Evolutionary conservation across 2,329 filamentous ascomycete species (phyloP), one percentile per base, ranked within the genome.

Genomic region (Orbilia javanica): DNA sequence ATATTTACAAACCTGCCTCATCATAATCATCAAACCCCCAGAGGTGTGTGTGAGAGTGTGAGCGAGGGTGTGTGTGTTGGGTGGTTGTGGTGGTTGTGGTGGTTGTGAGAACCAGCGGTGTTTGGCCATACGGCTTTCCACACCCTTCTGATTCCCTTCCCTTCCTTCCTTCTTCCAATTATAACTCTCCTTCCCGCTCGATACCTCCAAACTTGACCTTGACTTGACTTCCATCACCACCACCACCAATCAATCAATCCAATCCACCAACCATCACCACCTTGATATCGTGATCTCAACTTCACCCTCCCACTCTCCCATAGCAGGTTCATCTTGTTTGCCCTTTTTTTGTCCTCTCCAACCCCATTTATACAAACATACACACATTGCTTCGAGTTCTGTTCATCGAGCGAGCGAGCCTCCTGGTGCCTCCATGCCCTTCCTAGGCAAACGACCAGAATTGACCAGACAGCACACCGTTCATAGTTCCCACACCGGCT

Each of bases 111-210:
- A 3, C 6, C 15, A 25, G 46, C 39, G 52, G 29, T 42, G 55
- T 60, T 60, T 42, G 31, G 34, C 27, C 52, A 64, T 48, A 69
- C 44, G 48, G 65, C 34, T 52, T 74, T 67, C 74, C 70, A 63
- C 36, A 39, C 66, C 63, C 48, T 55, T 36, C 52, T 57, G 15
- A 36, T 60, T 72, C 77, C 71, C 68, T 62, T 60, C 71, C 69
- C 31, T 44, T 74, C 72, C 36, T 39, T 39, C 36, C 36, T 39
- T 69, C 79, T 79, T 80, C 79, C 80, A 75, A 80, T 80, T 79
- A 79, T 79, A 52, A 77, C 70, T 55, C 65, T 70, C 72, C 60
- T 68, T 63, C 70, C 64, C 52, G 77, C 70, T 79, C 69, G 60
- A 79, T 72, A 75, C 68, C 70, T 65, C 68, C 79, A 57, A n/a